A percentile compares a stretch with the other conserved stretches of the same genome.
These are phyloP conservation scores for Camptophora hylomeconis DNA, from an alignment of 2,329 filamentous ascomycete genomes.

Conservation along the genomic window DNA sequence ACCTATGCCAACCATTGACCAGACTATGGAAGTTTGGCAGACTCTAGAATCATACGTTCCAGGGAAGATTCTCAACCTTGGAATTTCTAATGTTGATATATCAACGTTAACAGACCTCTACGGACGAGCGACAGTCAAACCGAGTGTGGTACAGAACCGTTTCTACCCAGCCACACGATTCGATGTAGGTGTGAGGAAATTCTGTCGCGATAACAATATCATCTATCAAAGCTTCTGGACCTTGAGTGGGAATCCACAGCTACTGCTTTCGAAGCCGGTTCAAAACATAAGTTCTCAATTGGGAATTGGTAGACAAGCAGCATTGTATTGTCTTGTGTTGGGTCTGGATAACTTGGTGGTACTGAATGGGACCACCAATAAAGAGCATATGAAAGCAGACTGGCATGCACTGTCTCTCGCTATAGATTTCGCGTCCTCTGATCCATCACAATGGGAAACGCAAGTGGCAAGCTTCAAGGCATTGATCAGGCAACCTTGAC, in stretches of 20 bases:
- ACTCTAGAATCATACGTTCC: constrained; percentile 55
- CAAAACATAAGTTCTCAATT: constrained; percentile 32
- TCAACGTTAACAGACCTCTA: constrained; percentile 32
- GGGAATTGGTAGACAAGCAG: constrained; percentile 32
- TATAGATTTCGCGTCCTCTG: constrained; percentile 29
- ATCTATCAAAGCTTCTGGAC: constrained; percentile 51
- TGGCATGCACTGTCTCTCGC: constrained; percentile 31
- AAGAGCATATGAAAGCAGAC: constrained; percentile 39
- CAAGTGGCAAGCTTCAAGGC: constrained; percentile 37
- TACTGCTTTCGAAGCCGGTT: constrained; percentile 38
- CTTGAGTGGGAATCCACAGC: constrained; percentile 42
- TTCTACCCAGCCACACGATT: constrained; percentile 49
- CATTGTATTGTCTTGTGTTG: constrained; percentile 45
- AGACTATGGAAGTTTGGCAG: constrained; percentile 53
- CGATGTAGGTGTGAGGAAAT: constrained; percentile 47
- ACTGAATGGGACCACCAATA: constrained; percentile 44
- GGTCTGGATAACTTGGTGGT: constrained; percentile 37
- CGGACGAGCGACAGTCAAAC: constrained; percentile 34
- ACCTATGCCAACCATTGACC: constrained; percentile 35
- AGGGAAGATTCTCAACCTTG: constrained; percentile 49
- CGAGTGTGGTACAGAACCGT: constrained; percentile 61
- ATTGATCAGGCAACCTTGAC: constrained; percentile 24
- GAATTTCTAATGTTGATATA: constrained; percentile 63
- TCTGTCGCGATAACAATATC: constrained; percentile 40
- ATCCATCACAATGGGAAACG: constrained; percentile 37